Evolutionary conservation across 176 grass and related monocot species (phyloP).

Genomic region (Hsuehochloa calcarea): DNA sequence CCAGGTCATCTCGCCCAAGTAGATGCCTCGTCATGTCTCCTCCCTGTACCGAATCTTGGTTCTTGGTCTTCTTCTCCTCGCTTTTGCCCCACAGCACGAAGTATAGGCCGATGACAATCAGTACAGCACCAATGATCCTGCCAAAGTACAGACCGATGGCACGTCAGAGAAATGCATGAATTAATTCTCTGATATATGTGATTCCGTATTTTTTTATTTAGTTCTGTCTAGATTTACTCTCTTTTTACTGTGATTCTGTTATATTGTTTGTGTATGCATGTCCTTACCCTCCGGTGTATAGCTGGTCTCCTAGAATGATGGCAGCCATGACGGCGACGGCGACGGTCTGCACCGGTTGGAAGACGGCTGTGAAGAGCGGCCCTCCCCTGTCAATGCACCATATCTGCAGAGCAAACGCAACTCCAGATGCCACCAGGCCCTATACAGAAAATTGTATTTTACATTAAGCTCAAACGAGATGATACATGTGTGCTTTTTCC

Average conservation of each 20-base stretch:
- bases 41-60: slow-evolving; percentile 13
- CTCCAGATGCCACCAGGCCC: slow-evolving; percentile 80
- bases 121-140: slow-evolving; percentile 74
- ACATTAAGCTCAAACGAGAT: not conserved
- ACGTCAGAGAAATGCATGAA: not conserved
- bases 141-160: not conserved
- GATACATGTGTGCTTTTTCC: not conserved
- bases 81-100: slow-evolving; percentile 90
- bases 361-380: slow-evolving; percentile 82
- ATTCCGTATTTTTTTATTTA: not conserved
- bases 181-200: not conserved
- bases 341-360: slow-evolving; percentile 93
- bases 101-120: slow-evolving; percentile 84
- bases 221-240: not conserved
- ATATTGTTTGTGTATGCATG: not conserved
- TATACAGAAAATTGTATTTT: slow-evolving; percentile 17
- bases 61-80: slow-evolving; percentile 60
- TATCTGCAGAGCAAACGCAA: slow-evolving; percentile 82
- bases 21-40: slow-evolving; percentile 47
- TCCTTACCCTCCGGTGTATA: slow-evolving; percentile 83
- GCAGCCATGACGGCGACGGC: slow-evolving; percentile 87
- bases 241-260: not conserved
- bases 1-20: slow-evolving; percentile 53
- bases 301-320: slow-evolving; percentile 71
- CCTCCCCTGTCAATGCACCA: slow-evolving; percentile 98